Evolutionary conservation across 2,329 filamentous ascomycete genomes (phyloP).

Genomic region (Cercospora nicotianae): DNA sequence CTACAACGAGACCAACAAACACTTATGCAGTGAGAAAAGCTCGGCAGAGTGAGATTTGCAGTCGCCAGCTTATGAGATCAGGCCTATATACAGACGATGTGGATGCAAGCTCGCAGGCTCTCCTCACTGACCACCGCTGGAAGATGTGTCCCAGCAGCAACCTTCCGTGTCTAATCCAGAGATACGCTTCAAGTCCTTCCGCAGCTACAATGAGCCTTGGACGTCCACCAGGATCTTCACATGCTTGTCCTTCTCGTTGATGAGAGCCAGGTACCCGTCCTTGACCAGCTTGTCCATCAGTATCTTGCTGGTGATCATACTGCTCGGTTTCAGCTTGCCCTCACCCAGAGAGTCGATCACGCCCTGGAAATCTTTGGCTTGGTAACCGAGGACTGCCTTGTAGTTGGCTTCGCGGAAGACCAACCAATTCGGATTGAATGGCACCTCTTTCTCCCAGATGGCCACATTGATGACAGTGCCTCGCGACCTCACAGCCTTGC

Average conservation of each 20-base stretch:
- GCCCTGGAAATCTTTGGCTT: slow-evolving; percentile 56
- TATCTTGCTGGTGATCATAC: slow-evolving; percentile 64
- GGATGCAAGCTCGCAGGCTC: neutral
- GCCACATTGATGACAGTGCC: slow-evolving; percentile 65
- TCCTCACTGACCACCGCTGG: neutral
- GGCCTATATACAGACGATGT: neutral
- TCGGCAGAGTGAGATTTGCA: neutral
- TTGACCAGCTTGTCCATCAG: slow-evolving; percentile 57
- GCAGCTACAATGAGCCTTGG: slow-evolving; percentile 21
- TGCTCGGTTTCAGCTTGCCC: slow-evolving; percentile 50
- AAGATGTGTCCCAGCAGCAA: neutral
- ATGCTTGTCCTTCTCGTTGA: slow-evolving; percentile 61
- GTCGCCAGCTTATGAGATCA: neutral
- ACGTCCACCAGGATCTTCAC: slow-evolving; percentile 62
- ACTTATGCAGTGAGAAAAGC: neutral
- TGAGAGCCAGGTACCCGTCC: slow-evolving; percentile 58
- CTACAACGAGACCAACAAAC: neutral
- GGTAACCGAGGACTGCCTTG: slow-evolving; percentile 52
- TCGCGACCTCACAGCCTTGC: slow-evolving; percentile 53
- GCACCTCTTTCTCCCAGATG: slow-evolving; percentile 59
- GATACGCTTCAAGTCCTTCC: neutral
- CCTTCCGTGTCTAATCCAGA: neutral
- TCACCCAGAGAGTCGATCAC: slow-evolving; percentile 49
- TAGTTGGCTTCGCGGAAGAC: slow-evolving; percentile 57
- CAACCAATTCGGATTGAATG: slow-evolving; percentile 56